A percentile compares a stretch with the other conserved stretches of the same genome.
These are phyloP conservation scores for Hyaloscypha variabilis DNA, from an alignment of 495 filamentous ascomycete genomes.

Conservation along the genomic window DNA sequence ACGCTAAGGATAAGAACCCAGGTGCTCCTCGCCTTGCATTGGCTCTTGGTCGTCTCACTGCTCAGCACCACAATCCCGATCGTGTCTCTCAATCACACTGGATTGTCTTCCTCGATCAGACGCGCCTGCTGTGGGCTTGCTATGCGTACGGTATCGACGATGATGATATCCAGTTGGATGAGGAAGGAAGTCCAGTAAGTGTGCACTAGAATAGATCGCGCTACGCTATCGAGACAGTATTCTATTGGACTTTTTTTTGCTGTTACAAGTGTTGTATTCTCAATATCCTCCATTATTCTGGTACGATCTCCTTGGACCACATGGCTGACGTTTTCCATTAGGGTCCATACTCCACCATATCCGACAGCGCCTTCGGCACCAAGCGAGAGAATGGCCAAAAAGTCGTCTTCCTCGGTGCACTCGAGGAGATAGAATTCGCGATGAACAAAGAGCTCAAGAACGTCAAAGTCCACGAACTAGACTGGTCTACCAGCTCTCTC, in stretches of 20 bases:
- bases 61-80: neutral
- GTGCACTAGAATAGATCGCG: no score
- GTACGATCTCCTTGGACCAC: neutral
- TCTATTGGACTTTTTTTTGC: no score
- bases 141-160: conserved; percentile 11
- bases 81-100: conserved; percentile 10
- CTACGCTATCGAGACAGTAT: no score
- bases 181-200: neutral
- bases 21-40: neutral
- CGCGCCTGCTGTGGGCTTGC: neutral
- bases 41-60: conserved; percentile 2
- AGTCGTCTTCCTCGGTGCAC: neutral
- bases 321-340: neutral
- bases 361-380: neutral
- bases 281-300: neutral
- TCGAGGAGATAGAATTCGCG: neutral
- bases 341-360: neutral
- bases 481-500: neutral
- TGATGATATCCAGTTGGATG: neutral
- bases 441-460: neutral
- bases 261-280: no score
- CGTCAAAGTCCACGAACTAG: neutral
- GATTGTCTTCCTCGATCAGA: conserved; percentile 7
- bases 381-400: neutral
- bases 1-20: neutral